Conservation (phyloP, 306 rosid genomes). For the peach (Prunus persica) region Prunus_persica_NCBIv2 NC_034014.1:3857501-3858000, state of each 20-base stretch:
- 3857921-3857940: too few relatives aligned
- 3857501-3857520: neutral
- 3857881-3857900: neutral
- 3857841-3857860: conserved; percentile 61
- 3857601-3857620: conserved; percentile 67
- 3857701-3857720: conserved; percentile 57
- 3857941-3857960: too few relatives aligned
- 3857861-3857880: conserved; percentile 46
- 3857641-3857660: conserved; percentile 86
- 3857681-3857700: conserved; percentile 79
- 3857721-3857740: conserved; percentile 64
- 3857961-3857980: too few relatives aligned
- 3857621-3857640: conserved; percentile 76
- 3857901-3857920: neutral
- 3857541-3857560: conserved; percentile 85
- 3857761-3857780: conserved; percentile 41
- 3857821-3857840: conserved; percentile 44
- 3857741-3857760: conserved; percentile 75
- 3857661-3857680: conserved; percentile 81
- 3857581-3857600: conserved; percentile 97
- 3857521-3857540: conserved; percentile 49
- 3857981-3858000: too few relatives aligned
- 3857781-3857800: conserved; percentile 50
- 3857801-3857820: conserved; percentile 79
- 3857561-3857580: conserved; percentile 95